Conservation (phyloP, 2,329 filamentous ascomycete genomes). For the Arthrinium phaeospermum region DNA sequence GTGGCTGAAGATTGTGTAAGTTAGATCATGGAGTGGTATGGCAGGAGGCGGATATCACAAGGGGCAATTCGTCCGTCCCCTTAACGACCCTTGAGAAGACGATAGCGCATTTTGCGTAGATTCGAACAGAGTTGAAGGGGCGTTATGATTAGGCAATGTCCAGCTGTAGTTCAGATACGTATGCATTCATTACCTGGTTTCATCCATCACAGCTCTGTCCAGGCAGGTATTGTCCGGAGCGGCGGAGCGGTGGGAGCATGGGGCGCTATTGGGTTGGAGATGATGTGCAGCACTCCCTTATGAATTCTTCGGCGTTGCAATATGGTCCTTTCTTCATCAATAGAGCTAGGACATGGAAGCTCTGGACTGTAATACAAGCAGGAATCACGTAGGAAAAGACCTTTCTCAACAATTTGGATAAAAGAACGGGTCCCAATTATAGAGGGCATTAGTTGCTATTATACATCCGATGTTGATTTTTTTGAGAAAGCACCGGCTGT, state of each 20-base stretch:
- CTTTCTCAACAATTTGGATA: background rate
- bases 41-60: slow-evolving; percentile 74
- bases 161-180: slow-evolving; percentile 42
- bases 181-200: too few relatives aligned
- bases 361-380: background rate
- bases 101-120: slow-evolving; percentile 64
- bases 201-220: too few relatives aligned
- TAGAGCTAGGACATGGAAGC: too few relatives aligned
- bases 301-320: background rate
- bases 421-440: background rate
- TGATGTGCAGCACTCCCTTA: background rate
- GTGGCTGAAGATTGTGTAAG: too few relatives aligned
- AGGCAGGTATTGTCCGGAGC: background rate
- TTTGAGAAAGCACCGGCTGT: background rate
- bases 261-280: background rate
- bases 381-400: background rate
- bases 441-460: background rate
- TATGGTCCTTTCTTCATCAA: background rate
- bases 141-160: slow-evolving; percentile 57
- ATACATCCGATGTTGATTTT: background rate
- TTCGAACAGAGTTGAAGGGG: background rate
- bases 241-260: background rate
- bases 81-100: slow-evolving; percentile 61
- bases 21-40: slow-evolving; percentile 52
- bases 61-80: slow-evolving; percentile 74